Conservation (phyloP, 805 yeast species). For the Suhomyces xylopsoci region DNA sequence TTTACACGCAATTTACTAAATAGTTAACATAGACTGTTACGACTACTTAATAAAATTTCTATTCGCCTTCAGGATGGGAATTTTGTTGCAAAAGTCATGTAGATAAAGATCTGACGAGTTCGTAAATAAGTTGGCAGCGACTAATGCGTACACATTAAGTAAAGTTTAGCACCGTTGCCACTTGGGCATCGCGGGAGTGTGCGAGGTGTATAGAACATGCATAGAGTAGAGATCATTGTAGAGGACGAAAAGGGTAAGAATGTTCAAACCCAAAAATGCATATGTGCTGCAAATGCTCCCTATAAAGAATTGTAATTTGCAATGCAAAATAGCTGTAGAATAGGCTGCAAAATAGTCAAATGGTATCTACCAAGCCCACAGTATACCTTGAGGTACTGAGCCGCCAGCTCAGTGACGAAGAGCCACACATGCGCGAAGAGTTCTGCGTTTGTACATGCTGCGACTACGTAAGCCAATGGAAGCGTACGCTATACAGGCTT, state of each 20-base stretch:
- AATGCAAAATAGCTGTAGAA: neutral
- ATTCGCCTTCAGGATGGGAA: too few species aligned
- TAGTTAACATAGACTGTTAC: too few species aligned
- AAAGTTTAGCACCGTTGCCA: neutral
- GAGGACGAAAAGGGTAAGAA: neutral
- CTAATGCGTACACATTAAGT: neutral
- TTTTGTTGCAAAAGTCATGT: too few species aligned
- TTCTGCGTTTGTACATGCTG: slow-evolving; percentile 8
- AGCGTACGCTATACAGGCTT: neutral
- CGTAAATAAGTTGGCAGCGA: neutral
- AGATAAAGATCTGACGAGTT: too few species aligned
- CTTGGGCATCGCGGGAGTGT: neutral
- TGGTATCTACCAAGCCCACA: neutral
- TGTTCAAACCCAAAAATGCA: neutral
- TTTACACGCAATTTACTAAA: neutral
- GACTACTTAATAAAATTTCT: too few species aligned
- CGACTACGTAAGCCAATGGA: neutral
- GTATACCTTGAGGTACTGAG: neutral
- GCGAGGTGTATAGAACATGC: neutral
- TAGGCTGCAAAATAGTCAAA: neutral
- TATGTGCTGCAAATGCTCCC: neutral
- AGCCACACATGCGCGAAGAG: neutral
- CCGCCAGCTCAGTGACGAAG: neutral
- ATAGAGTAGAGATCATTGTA: neutral
- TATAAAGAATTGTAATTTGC: neutral